Conservation (phyloP, 352 stramenopile genomes). For the Phytopythium helicoides region DNA sequence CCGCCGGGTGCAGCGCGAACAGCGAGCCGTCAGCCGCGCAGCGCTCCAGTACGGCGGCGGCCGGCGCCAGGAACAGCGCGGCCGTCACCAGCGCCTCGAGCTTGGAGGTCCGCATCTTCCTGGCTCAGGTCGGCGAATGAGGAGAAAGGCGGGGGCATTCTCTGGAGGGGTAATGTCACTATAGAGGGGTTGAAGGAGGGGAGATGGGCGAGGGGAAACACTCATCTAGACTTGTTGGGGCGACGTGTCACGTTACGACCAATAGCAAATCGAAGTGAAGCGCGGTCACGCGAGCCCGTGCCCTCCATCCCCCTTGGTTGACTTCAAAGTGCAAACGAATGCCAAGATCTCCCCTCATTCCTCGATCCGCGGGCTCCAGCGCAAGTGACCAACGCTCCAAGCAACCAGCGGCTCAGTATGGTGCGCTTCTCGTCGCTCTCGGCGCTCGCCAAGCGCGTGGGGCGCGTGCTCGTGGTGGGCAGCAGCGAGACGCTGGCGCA, state of each 20-base stretch:
- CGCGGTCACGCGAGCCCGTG: too few relatives aligned
- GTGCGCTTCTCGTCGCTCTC: conserved; percentile 29
- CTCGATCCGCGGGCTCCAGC: too few relatives aligned
- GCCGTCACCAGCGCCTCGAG: conserved; percentile 23
- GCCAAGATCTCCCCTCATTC: too few relatives aligned
- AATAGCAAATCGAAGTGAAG: neutral
- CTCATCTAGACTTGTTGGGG: neutral
- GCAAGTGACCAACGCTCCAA: too few relatives aligned
- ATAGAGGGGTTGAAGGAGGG: neutral
- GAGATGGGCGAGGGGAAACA: neutral
- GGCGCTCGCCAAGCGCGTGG: conserved; percentile 28
- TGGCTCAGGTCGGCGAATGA: too few relatives aligned
- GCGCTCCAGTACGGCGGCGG: conserved; percentile 37
- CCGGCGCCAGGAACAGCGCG: conserved; percentile 53
- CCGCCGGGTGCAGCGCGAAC: conserved; percentile 50
- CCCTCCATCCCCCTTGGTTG: neutral
- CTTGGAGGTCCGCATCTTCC: conserved; percentile 3
- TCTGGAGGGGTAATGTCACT: neutral
- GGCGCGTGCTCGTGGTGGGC: conserved; percentile 53
- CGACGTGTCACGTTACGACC: neutral
- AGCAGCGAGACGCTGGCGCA: conserved; percentile 39
- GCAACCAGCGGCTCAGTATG: too few relatives aligned
- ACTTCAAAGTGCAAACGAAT: neutral
- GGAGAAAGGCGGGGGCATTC: too few relatives aligned
- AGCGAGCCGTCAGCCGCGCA: conserved; percentile 41